A percentile compares a stretch with the other conserved stretches of the same genome.
phyloP scores from a whole-genome alignment of 352 stramenopile genomes.

The Elongisporangium undulatum region DNA sequence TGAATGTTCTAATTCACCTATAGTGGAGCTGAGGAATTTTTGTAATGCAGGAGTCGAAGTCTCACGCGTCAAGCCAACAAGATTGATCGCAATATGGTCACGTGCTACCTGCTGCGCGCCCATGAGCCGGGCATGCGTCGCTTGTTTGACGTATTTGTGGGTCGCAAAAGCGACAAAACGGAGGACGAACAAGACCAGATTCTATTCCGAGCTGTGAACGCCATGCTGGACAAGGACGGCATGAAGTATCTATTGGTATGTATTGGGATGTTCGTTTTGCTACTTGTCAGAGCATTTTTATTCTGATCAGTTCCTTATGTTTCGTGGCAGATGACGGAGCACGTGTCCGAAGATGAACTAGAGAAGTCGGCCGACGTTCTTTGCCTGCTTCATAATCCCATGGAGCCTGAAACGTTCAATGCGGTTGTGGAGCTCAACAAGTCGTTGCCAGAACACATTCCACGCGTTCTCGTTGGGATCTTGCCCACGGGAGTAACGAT shows the following conservation, averaged over 20 bases:
- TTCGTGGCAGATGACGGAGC: slow-evolving; percentile 53
- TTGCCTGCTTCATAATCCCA: slow-evolving; percentile 61
- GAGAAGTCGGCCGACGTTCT: slow-evolving; percentile 70
- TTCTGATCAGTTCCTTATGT: slow-evolving; percentile 8
- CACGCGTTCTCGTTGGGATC: slow-evolving; percentile 56
- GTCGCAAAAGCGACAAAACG: slow-evolving; percentile 14
- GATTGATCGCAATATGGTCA: slow-evolving; percentile 69
- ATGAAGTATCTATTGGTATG: slow-evolving; percentile 68
- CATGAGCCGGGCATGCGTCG: slow-evolving; percentile 39
- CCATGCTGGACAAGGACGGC: slow-evolving; percentile 44
- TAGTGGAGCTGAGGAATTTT: background rate
- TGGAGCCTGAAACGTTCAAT: slow-evolving; percentile 34
- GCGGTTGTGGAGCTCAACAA: slow-evolving; percentile 49
- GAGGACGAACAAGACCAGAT: slow-evolving; percentile 30
- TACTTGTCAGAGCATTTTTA: background rate
- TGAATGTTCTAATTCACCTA: background rate
- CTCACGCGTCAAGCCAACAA: slow-evolving; percentile 44
- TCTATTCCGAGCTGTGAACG: slow-evolving; percentile 52
- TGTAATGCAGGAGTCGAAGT: slow-evolving; percentile 35
- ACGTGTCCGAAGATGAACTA: slow-evolving; percentile 53
- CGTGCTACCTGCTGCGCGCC: slow-evolving; percentile 63
- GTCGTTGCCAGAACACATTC: slow-evolving; percentile 46
- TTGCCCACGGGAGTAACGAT: slow-evolving; percentile 14
- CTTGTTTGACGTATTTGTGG: slow-evolving; percentile 51
- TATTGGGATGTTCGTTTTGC: background rate